These are phyloP conservation scores for Escovopsis sp. DNA, from an alignment of 2,329 filamentous ascomycete species.

Conservation along the genomic window DNA sequence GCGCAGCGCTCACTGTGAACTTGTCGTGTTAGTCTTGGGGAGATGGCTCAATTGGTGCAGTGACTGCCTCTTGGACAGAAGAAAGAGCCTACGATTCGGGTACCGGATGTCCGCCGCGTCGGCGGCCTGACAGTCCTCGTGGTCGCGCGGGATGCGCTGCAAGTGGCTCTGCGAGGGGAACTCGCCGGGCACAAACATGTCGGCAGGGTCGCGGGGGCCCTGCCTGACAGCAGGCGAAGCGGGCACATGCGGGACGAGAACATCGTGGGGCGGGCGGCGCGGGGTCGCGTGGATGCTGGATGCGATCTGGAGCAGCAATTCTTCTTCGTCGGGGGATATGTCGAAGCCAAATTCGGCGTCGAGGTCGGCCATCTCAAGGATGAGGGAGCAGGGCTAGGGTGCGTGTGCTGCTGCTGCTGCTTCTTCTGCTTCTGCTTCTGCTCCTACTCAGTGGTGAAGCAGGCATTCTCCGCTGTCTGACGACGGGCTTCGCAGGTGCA, in stretches of 20 bases:
- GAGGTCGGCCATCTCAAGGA: background rate
- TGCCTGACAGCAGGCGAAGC: background rate
- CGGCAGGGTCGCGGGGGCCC: background rate
- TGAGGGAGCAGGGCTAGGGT: too few species aligned
- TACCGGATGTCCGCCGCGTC: background rate
- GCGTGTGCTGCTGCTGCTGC: too few species aligned
- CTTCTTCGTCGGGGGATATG: slow-evolving; percentile 31
- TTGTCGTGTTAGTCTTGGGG: slow-evolving; percentile 13
- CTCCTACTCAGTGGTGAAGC: too few species aligned
- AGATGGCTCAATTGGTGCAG: background rate
- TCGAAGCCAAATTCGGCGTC: slow-evolving; percentile 33
- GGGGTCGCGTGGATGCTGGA: slow-evolving; percentile 7
- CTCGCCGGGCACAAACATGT: too few species aligned
- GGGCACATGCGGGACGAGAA: background rate
- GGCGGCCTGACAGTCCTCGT: too few species aligned
- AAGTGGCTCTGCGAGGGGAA: too few species aligned
- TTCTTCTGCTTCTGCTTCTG: too few species aligned
- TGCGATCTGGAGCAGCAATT: slow-evolving; percentile 22
- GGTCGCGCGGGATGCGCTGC: too few species aligned
- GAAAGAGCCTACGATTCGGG: background rate
- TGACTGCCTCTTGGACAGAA: background rate
- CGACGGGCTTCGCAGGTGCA: too few species aligned
- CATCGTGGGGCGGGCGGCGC: background rate
- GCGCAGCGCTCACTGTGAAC: slow-evolving; percentile 43
- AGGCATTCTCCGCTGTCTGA: too few species aligned